Base-by-base conservation (phyloP, 352 stramenopile species). In the Phytopythium cucurbitacearum region DNA sequence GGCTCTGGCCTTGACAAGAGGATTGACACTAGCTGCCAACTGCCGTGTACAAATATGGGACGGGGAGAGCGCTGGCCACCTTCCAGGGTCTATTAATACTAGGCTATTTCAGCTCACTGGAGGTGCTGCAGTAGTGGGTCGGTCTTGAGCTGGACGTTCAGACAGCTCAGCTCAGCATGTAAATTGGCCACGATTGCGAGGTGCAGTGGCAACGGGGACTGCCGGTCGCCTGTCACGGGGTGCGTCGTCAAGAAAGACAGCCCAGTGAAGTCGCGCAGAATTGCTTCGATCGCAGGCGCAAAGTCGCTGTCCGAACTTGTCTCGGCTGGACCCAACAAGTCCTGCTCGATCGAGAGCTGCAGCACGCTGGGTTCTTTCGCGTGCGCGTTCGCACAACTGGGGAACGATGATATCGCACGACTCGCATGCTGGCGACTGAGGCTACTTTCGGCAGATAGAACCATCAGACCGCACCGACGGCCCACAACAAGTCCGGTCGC, bases 161-260 rank as follows among this genome's bases (percentile, higher is more conserved):
- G 49, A 48, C 66, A 40, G 48, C 73, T 56, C 28, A 73, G 49
- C 50, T 77, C 64, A 3, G 52, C 70, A 11, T 68, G 64, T n/a
- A 42, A 42, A 13, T 33, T 16, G 3, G 33, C n/a, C 3, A 52
- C 36, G 9, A 6, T 13, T 5, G 47, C 34, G 15, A 91, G 55
- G 58, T 91, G 73, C 1, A 89, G 56, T 12, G 81, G 81, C 3
- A 87, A 56, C 10, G 81, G 81, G 5, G 76, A 89, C 46, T 81
- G 70, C 12, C 81, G 72, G 52, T 76, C 59, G 44, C 84, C 71
- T 13, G 76, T 80, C 44, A 85, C 69, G 12, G 81, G 81, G 40
- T 91, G 76, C 52, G 79, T 85, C 10, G 81, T 91, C 61, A 91
- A 60, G 46, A 82, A 91, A 40, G 79, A 89, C n/a, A 85, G 66